Conservation (phyloP, 1,284 basidiomycete genomes). For the Ustilago hordei region DNA sequence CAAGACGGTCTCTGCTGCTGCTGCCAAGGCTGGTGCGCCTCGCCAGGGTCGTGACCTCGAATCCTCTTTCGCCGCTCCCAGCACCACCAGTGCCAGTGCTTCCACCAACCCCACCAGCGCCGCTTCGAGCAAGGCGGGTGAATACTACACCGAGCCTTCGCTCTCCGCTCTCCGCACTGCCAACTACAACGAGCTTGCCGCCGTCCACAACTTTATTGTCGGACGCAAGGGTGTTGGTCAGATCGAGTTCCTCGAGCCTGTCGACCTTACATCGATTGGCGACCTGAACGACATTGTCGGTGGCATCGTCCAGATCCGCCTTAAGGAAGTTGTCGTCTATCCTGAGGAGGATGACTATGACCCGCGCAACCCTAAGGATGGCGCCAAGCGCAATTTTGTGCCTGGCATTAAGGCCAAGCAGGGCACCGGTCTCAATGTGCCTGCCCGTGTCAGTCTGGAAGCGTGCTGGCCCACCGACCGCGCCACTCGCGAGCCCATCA, state of each 20-base stretch:
- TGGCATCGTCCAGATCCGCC: slow-evolving; percentile 87
- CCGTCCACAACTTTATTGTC: slow-evolving; percentile 80
- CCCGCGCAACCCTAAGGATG: slow-evolving; percentile 62
- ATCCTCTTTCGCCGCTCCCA: slow-evolving; percentile 42
- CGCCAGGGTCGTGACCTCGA: slow-evolving; percentile 52
- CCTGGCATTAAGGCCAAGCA: slow-evolving; percentile 74
- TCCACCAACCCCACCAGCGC: slow-evolving; percentile 29
- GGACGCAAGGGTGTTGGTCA: slow-evolving; percentile 91
- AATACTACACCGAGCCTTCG: slow-evolving; percentile 64
- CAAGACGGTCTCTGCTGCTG: slow-evolving; percentile 46
- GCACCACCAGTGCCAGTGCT: slow-evolving; percentile 12
- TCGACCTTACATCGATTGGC: slow-evolving; percentile 88
- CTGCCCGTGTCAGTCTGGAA: slow-evolving; percentile 82
- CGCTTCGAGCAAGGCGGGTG: slow-evolving; percentile 45
- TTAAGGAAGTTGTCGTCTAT: slow-evolving; percentile 92
- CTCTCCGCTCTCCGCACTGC: slow-evolving; percentile 57
- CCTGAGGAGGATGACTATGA: slow-evolving; percentile 76
- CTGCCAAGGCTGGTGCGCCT: slow-evolving; percentile 39
- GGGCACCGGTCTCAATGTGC: slow-evolving; percentile 89
- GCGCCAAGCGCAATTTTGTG: slow-evolving; percentile 61
- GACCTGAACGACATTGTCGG: slow-evolving; percentile 86
- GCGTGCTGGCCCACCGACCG: slow-evolving; percentile 92
- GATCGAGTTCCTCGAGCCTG: slow-evolving; percentile 85
- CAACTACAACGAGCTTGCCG: slow-evolving; percentile 75
- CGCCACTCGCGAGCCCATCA: slow-evolving; percentile 89